These are phyloP conservation scores for Thuja plicata DNA, from an alignment of 83 land plant species.

Conservation along the genomic window DNA sequence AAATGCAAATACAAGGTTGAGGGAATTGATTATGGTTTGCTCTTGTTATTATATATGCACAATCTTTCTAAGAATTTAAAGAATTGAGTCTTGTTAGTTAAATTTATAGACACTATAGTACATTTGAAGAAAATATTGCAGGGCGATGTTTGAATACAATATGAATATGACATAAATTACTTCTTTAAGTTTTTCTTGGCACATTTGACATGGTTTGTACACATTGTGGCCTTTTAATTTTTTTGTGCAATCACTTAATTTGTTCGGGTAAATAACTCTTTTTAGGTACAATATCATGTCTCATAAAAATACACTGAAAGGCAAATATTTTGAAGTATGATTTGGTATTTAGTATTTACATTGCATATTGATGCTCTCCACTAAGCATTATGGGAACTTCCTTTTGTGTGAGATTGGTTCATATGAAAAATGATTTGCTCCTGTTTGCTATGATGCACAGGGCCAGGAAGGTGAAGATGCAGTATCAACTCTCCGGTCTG, in stretches of 20 bases:
- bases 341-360: not conserved
- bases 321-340: not conserved
- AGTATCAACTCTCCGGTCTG: conserved; percentile 75
- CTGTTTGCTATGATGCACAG: conserved; percentile 28
- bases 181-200: not conserved
- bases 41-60: not conserved
- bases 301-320: not conserved
- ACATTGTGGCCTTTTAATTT: not conserved
- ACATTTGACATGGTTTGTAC: not conserved
- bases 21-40: not conserved
- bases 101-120: not conserved
- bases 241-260: not conserved
- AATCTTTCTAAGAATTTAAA: not conserved
- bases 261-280: not conserved
- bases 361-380: not conserved
- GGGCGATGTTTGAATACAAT: not conserved
- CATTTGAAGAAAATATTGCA: not conserved
- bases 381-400: not conserved
- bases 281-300: not conserved
- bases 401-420: not conserved
- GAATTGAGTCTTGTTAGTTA: not conserved
- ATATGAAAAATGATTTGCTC: not conserved
- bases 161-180: not conserved
- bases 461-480: conserved; percentile 66
- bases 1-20: not conserved